A percentile compares a stretch with the other conserved stretches of the same genome.
Evolutionary conservation across 148 eudicot genomes (phyloP).

Genomic region (Mesembryanthemum crystallinum): DNA sequence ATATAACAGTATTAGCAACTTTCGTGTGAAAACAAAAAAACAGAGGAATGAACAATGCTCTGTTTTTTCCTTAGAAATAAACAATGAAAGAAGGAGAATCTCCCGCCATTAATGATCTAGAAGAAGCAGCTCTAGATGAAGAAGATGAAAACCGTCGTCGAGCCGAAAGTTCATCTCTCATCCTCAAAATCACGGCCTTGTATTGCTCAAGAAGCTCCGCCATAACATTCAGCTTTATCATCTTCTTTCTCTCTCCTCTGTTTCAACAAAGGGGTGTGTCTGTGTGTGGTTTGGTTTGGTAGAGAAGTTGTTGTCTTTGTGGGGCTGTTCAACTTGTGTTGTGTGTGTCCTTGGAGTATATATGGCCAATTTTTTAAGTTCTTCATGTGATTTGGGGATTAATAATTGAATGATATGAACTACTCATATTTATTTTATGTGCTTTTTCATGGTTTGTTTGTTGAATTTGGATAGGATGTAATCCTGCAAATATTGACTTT

Average conservation of each 20-base stretch:
- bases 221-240: constrained; percentile 31
- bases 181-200: constrained; percentile 24
- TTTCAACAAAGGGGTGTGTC: background rate
- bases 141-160: constrained; percentile 4
- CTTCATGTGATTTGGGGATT: too few species aligned
- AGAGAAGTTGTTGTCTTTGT: constrained; percentile 6
- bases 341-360: too few species aligned
- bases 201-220: constrained; percentile 29
- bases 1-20: too few species aligned
- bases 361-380: too few species aligned
- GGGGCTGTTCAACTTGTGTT: background rate
- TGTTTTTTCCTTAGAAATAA: constrained; percentile 22
- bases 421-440: too few species aligned
- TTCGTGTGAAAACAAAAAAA: too few species aligned
- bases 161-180: constrained; percentile 24
- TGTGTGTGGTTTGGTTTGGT: background rate
- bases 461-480: too few species aligned
- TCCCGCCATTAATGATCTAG: constrained; percentile 16
- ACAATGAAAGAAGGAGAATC: constrained; percentile 31
- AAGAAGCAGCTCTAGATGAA: background rate
- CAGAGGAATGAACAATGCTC: background rate
- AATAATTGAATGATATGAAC: too few species aligned
- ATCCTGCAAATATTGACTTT: too few species aligned
- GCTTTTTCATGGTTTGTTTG: too few species aligned
- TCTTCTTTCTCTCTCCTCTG: background rate